phyloP scores from a whole-genome alignment of 176 grass and related monocot species.

The Carex littledalei region DNA sequence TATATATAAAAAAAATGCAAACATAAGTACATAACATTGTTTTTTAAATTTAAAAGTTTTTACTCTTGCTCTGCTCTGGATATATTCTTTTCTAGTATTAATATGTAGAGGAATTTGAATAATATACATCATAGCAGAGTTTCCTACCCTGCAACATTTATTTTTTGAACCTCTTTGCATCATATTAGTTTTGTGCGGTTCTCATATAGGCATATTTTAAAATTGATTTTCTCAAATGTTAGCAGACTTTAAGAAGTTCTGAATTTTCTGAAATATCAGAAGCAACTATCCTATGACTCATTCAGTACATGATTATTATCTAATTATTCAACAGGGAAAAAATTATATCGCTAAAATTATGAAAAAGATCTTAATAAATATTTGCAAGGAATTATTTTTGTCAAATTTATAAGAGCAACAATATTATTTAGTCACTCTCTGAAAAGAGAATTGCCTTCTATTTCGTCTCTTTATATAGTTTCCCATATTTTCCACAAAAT shows the following conservation, averaged over 20 bases:
- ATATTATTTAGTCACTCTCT: neutral
- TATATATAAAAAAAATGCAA: neutral
- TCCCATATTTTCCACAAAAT: conserved; percentile 4
- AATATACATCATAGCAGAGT: neutral
- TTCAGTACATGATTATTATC: neutral
- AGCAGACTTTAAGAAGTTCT: neutral
- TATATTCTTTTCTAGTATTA: neutral
- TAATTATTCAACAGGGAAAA: neutral
- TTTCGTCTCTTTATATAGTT: neutral
- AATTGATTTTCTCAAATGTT: neutral
- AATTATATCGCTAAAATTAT: neutral
- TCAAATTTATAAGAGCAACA: neutral
- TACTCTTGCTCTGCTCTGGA: neutral
- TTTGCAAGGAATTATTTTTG: neutral
- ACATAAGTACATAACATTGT: neutral
- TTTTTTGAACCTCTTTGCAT: neutral
- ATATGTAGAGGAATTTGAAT: neutral
- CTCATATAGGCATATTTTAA: neutral
- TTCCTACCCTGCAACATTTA: neutral
- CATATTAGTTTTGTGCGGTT: neutral
- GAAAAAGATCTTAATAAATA: neutral
- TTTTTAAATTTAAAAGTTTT: neutral
- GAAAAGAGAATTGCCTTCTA: neutral
- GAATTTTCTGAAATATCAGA: neutral
- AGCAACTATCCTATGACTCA: neutral